Evolutionary conservation across 2,329 filamentous ascomycete genomes (phyloP).

Genomic region (Elsinoe necatrix): DNA sequence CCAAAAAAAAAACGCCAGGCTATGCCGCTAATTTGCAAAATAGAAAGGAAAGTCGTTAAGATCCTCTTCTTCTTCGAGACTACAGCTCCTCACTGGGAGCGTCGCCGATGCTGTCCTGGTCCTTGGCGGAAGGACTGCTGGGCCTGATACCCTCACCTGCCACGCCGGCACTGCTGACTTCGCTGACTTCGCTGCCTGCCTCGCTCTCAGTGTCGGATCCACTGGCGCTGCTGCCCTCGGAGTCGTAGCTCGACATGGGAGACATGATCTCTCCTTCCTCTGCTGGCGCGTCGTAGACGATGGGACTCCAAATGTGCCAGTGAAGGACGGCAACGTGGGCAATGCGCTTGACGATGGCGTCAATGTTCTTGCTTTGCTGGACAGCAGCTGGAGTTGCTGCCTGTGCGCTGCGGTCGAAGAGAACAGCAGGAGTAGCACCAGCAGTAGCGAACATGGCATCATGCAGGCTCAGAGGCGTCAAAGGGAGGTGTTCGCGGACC

Average conservation of each 20-base stretch:
- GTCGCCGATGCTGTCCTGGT: neutral
- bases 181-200: constrained; percentile 17
- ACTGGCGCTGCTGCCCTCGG: constrained; percentile 9
- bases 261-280: constrained; percentile 28
- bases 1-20: constrained; percentile 1
- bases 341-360: constrained; percentile 65
- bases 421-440: constrained; percentile 19
- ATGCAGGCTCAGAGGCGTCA: constrained; percentile 38
- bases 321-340: constrained; percentile 79
- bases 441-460: constrained; percentile 31
- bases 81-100: neutral
- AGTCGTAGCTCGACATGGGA: neutral
- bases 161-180: constrained; percentile 2
- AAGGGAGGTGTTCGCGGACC: constrained; percentile 27
- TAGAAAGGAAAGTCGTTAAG: constrained; percentile 2
- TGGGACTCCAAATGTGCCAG: constrained; percentile 77
- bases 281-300: constrained; percentile 51
- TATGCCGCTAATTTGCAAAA: constrained; percentile 10
- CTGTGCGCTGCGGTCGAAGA: constrained; percentile 19
- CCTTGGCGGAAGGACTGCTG: neutral
- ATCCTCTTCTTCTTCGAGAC: neutral
- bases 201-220: constrained; percentile 17
- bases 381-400: neutral
- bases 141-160: neutral
- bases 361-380: constrained; percentile 16